Evolutionary conservation across 2,329 filamentous ascomycete genomes (phyloP).

Genomic region (Trichoderma aggressivum): DNA sequence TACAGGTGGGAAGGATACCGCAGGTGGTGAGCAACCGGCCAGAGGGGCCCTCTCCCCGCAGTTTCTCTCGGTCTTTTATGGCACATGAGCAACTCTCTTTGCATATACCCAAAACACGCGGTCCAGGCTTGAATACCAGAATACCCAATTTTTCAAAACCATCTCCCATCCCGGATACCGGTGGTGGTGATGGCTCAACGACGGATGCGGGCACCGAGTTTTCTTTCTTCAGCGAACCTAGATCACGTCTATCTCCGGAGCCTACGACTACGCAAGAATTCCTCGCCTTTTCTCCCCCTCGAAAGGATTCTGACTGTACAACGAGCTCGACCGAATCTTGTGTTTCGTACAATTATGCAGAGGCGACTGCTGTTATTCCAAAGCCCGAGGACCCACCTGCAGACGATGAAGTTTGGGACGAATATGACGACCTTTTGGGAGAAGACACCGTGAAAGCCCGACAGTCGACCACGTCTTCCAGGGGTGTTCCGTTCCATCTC

Average conservation of each 20-base stretch:
- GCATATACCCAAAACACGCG: slow-evolving; percentile 28
- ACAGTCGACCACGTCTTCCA: slow-evolving; percentile 54
- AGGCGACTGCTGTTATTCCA: slow-evolving; percentile 65
- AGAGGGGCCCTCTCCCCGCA: slow-evolving; percentile 67
- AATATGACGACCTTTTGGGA: slow-evolving; percentile 85
- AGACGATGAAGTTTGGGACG: slow-evolving; percentile 91
- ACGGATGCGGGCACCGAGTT: slow-evolving; percentile 32
- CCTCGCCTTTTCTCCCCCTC: slow-evolving; percentile 65
- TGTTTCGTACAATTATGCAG: slow-evolving; percentile 51
- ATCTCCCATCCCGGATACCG: slow-evolving; percentile 36
- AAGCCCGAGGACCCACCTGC: slow-evolving; percentile 57
- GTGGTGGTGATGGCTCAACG: slow-evolving; percentile 35
- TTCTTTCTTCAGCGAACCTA: slow-evolving; percentile 31
- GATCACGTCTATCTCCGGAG: slow-evolving; percentile 31
- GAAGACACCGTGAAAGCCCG: slow-evolving; percentile 49
- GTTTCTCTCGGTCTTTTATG: slow-evolving; percentile 80
- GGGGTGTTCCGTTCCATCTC: slow-evolving; percentile 54
- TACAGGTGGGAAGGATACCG: slow-evolving; percentile 82
- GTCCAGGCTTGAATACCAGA: slow-evolving; percentile 44
- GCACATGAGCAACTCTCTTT: slow-evolving; percentile 43
- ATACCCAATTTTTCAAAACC: slow-evolving; percentile 45
- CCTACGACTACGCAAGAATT: slow-evolving; percentile 56
- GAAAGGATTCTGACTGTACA: slow-evolving; percentile 66
- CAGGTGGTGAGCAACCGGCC: slow-evolving; percentile 69
- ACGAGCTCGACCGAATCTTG: slow-evolving; percentile 63